Percentiles rank a stretch among this genome's conserved stretches.
Evolutionary conservation across 345 rosid genomes (phyloP).

Genomic region (Streptanthus diversifolius): DNA sequence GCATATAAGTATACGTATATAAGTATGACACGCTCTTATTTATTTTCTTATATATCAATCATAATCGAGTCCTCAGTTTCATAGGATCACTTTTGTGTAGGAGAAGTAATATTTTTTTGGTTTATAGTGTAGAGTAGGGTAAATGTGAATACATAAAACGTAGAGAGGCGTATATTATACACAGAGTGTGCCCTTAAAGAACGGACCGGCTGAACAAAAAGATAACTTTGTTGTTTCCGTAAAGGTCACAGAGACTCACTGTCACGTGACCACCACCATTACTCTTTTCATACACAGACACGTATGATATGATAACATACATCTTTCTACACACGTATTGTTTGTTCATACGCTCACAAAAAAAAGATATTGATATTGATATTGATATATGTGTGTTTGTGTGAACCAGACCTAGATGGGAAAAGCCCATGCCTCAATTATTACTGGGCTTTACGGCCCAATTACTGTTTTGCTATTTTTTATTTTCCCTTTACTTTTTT

Average conservation of each 20-base stretch:
- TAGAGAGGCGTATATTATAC: conserved; percentile 30
- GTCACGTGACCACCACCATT: conserved; percentile 31
- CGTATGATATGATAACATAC: not conserved
- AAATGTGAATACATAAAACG: conserved; percentile 21
- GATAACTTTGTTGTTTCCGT: conserved; percentile 32
- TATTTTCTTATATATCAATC: not conserved
- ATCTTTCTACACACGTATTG: too few relatives aligned
- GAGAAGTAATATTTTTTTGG: conserved; percentile 9
- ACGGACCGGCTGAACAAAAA: conserved; percentile 24
- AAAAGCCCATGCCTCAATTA: not conserved
- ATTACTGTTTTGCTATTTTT: not conserved
- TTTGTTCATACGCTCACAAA: not conserved
- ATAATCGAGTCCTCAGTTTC: not conserved
- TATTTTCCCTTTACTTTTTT: too few relatives aligned
- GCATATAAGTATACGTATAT: not conserved
- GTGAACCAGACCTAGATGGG: not conserved
- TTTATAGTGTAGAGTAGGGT: conserved; percentile 27
- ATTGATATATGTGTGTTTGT: not conserved
- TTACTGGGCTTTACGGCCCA: conserved; percentile 21
- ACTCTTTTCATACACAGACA: not conserved
- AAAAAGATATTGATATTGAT: not conserved
- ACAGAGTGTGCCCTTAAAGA: conserved; percentile 27
- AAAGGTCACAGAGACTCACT: conserved; percentile 31
- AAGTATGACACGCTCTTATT: not conserved
- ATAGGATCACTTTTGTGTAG: not conserved